Base-by-base conservation (phyloP, 1,284 basidiomycete species). In the Trichosporon sp. region DNA sequence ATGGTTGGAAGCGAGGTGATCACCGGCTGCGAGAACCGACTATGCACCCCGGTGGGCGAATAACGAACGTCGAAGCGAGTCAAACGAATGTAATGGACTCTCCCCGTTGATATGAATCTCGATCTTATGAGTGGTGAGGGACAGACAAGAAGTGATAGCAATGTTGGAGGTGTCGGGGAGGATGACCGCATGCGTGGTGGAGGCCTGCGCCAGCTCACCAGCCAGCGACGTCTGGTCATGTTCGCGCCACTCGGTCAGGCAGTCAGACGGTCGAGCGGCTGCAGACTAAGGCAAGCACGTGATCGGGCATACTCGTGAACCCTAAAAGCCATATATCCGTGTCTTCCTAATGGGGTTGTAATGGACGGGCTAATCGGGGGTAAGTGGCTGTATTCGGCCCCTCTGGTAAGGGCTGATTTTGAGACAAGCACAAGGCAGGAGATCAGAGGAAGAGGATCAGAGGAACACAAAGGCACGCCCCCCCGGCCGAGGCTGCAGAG, bases 321-420 rank as follows among this genome's bases (percentile, higher is more conserved):
- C 59, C 59, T 63, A 63, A 46, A 46, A 46, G 43, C 43, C 43
- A 46, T 37, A 63, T 32, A 16, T 63, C 59, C 31, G 32, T 12
- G 31, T n/a, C 31, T 6, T 35, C 11, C 59, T 63, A 63, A 63
- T 63, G 59, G 31, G n/a, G 8, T 19, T 10, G 8, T 54, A 54
- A 26, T 54, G 19, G 19, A 8, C 4, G 19, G 19, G 51, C 7
- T 54, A 54, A 54, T 54, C 51, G 51, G 51, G 51, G 6, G 51
- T 54, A 54, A 54, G 51, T 54, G 51, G 51, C 19, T 35, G 59
- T 63, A 63, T 63, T 63, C 59, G 59, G 59, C 32, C 59, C 59
- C 59, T 63, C 59, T 16, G 5, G 14, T 63, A 35, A 54, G 51
- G 51, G 51, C 19, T 40, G 21, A 35, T 8, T 35, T 63, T 35